Evolutionary conservation across 179 eudicot genomes (phyloP).

Genomic region (Sideroxylon spinosum): DNA sequence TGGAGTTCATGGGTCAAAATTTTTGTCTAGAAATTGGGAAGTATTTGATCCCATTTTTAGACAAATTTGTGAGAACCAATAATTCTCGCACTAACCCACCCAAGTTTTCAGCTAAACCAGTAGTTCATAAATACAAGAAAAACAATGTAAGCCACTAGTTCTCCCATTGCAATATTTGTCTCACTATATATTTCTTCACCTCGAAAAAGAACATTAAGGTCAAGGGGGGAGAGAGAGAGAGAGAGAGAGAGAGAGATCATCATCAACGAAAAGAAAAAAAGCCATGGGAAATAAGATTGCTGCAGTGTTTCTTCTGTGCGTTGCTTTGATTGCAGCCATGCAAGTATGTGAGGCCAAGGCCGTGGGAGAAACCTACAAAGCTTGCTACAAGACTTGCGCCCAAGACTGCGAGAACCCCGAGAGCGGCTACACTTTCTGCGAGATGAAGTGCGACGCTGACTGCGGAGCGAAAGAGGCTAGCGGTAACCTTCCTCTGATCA

Average conservation of each 20-base stretch:
- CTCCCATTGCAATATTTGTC: too few relatives aligned
- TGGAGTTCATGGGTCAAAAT: too few relatives aligned
- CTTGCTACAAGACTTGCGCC: not conserved
- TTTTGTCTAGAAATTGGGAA: too few relatives aligned
- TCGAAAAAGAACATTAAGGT: too few relatives aligned
- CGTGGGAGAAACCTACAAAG: not conserved
- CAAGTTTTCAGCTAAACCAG: too few relatives aligned
- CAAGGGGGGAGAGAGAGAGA: too few relatives aligned
- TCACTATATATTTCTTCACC: too few relatives aligned
- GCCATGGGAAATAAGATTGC: not conserved
- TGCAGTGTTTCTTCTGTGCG: conserved; percentile 6
- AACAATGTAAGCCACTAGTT: too few relatives aligned
- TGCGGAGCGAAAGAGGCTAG: not conserved
- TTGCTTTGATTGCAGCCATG: conserved; percentile 12
- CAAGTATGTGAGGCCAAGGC: conserved; percentile 1
- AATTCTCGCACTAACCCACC: too few relatives aligned
- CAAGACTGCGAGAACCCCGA: not conserved
- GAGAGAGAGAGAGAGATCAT: not conserved
- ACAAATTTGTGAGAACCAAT: too few relatives aligned
- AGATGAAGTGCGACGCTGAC: not conserved
- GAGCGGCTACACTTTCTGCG: not conserved
- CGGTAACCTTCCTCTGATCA: not conserved
- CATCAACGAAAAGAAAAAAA: not conserved
- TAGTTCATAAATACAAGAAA: too few relatives aligned
- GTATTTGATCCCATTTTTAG: too few relatives aligned